phyloP scores from a whole-genome alignment of 371 early-diverging fungal genomes.

The Zychaea mexicana region DNA sequence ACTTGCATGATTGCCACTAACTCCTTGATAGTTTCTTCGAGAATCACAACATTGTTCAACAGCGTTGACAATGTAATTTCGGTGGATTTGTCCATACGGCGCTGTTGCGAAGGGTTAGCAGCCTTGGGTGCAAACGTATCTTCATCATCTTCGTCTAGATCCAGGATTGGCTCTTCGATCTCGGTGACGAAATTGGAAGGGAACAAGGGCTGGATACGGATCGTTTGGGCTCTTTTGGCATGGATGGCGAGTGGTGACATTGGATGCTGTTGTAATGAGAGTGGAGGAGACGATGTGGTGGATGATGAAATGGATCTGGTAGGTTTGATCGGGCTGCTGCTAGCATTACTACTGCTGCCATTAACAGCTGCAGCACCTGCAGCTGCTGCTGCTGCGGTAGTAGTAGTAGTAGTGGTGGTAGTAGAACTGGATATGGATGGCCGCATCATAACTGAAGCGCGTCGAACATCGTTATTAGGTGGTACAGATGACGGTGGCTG shows the following conservation, averaged over 20 bases:
- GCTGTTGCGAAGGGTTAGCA: constrained; percentile 37
- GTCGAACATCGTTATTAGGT: neutral
- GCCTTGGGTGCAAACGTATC: constrained; percentile 47
- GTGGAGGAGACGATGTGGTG: neutral
- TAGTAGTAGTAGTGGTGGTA: constrained; percentile 15
- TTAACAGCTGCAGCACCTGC: neutral
- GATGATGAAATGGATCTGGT: neutral
- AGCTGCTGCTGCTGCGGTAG: constrained; percentile 20
- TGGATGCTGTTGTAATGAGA: constrained; percentile 24
- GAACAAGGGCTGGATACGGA: constrained; percentile 62
- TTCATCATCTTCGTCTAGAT: constrained; percentile 48
- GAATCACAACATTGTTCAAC: constrained; percentile 86
- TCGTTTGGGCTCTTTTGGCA: constrained; percentile 38
- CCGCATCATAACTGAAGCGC: constrained; percentile 2
- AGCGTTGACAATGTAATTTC: constrained; percentile 66
- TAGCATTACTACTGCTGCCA: neutral
- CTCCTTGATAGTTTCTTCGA: constrained; percentile 93
- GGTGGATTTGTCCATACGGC: constrained; percentile 48
- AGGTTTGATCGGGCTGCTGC: constrained; percentile 8
- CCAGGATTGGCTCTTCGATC: constrained; percentile 42
- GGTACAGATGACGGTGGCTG: neutral
- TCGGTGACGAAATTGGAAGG: constrained; percentile 60
- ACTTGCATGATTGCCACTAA: constrained; percentile 84
- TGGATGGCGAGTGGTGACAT: constrained; percentile 46
- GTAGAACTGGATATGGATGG: constrained; percentile 18